These are phyloP conservation scores for Gymnopilus junonius DNA, from an alignment of 768 basidiomycete species.

Conservation along the genomic window DNA sequence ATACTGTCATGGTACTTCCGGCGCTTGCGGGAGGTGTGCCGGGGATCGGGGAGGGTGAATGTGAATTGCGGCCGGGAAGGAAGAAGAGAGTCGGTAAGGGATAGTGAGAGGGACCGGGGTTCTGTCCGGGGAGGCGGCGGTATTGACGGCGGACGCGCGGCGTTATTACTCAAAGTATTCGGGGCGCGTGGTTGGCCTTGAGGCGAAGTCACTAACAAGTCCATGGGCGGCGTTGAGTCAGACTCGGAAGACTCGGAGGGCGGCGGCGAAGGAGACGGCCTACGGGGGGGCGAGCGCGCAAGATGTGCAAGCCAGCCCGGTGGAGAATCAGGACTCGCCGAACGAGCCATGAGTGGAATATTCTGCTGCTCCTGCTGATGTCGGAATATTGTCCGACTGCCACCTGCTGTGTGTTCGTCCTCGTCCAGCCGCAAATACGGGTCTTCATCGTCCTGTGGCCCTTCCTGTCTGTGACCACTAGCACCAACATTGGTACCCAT, in stretches of 20 bases:
- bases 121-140: conserved; percentile 47
- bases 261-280: conserved; percentile 36
- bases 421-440: conserved; percentile 82
- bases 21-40: conserved; percentile 62
- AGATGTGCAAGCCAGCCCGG: conserved; percentile 79
- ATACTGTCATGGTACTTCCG: conserved; percentile 74
- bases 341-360: conserved; percentile 41
- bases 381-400: conserved; percentile 24
- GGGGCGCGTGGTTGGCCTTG: conserved; percentile 33
- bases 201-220: conserved; percentile 39
- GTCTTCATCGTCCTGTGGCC: conserved; percentile 57
- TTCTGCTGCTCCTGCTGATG: conserved; percentile 38
- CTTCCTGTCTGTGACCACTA: conserved; percentile 7
- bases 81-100: conserved; percentile 79
- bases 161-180: background rate
- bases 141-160: conserved; percentile 21
- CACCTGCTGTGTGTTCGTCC: conserved; percentile 43
- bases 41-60: conserved; percentile 80
- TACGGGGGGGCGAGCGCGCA: conserved; percentile 59
- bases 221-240: conserved; percentile 48
- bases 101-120: conserved; percentile 52
- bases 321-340: conserved; percentile 41
- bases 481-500: conserved; percentile 12
- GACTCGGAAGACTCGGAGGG: conserved; percentile 34
- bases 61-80: conserved; percentile 70